Conservation (phyloP, 768 basidiomycete genomes). For the Lanmaoa rubissima region DNA sequence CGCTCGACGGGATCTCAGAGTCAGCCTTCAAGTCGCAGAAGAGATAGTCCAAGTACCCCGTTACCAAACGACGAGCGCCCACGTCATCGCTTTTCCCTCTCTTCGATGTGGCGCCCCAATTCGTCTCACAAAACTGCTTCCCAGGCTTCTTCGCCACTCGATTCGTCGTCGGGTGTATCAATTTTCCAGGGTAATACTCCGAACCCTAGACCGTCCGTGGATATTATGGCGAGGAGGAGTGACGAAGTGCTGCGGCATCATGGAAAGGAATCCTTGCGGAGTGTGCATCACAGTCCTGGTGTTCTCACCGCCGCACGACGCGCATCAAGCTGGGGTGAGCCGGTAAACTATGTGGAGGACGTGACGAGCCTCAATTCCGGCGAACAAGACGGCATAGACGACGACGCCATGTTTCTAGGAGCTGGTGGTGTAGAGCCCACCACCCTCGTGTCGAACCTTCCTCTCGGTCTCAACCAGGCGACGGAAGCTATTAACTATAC, state of each 20-base stretch:
- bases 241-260: constrained; percentile 43
- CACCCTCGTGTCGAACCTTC: constrained; percentile 35
- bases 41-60: constrained; percentile 18
- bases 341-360: constrained; percentile 41
- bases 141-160: constrained; percentile 30
- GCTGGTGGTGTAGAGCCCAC: constrained; percentile 44
- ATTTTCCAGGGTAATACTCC: constrained; percentile 23
- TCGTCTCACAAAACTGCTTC: constrained; percentile 24
- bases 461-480: constrained; percentile 31
- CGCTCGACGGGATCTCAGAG: constrained; percentile 25
- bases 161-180: constrained; percentile 34
- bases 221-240: constrained; percentile 36
- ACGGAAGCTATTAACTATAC: constrained; percentile 22
- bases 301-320: constrained; percentile 47
- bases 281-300: constrained; percentile 27
- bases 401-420: constrained; percentile 53
- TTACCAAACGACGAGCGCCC: constrained; percentile 23
- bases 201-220: constrained; percentile 17
- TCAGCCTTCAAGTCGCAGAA: constrained; percentile 26
- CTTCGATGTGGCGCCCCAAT: constrained; percentile 28
- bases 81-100: constrained; percentile 32
- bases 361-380: constrained; percentile 44
- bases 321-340: constrained; percentile 65
- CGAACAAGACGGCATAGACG: constrained; percentile 46
- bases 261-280: constrained; percentile 27